Base-by-base conservation (phyloP, 257 asterid species). In the Solanum paucissectum region DNA sequence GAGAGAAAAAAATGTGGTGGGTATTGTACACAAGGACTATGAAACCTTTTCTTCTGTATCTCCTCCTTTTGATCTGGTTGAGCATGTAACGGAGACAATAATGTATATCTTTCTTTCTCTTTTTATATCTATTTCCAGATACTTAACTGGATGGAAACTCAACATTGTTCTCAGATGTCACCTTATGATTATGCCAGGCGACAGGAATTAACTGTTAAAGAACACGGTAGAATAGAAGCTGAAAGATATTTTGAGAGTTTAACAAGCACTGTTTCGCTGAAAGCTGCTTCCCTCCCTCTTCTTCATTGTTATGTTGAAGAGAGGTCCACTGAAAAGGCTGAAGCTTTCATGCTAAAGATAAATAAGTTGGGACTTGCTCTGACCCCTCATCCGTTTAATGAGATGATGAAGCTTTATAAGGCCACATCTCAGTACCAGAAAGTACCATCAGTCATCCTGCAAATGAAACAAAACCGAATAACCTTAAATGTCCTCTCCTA, bases 381-480 rank as follows among this genome's bases (percentile, higher is more conserved):
- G 38, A 90, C 42, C 29, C 87, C 92, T 87, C 92, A 91, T 84
- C 89, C 86, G 0, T 91, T 86, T 77, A 90, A 91, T 85, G 92
- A 89, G 72, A 91, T 91, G 91, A 90, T 91, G 93, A 91, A 91
- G 88, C 93, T 91, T 84, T 91, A 91, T 83, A 89, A 87, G 68
- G 91, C 91, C 32, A 89, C 93, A 49, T 88, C 89, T 68, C 89
- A 75, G 85, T 83, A 72, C 49, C 84, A 79, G 73, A 91, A 91
- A 86, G 90, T 87, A 37, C 84, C 83, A 76, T 87, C 90, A 20
- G 91, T 90, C 86, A 89, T 91, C 55, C 83, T 68, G 62, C 91
- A 74, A 74, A 91, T 91, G 93, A 91, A 90, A 83, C 87, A 89
- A 84, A 90, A 90, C 86, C 83, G 69, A 34, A 90, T 91, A 21